Evolutionary conservation across 1,284 basidiomycete species (phyloP).

Genomic region (Omphalotus olearius): DNA sequence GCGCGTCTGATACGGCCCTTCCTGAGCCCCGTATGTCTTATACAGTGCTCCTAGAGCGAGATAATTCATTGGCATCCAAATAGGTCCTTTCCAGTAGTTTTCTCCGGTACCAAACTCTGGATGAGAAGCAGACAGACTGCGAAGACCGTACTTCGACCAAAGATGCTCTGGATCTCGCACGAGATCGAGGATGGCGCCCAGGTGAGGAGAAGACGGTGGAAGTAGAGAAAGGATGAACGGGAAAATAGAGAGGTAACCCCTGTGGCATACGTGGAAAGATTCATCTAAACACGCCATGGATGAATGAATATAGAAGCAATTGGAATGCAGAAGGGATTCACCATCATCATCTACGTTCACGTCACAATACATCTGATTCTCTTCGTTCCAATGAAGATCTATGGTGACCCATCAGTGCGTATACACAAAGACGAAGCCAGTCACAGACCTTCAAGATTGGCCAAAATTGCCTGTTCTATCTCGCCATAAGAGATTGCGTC

Average conservation of each 20-base stretch:
- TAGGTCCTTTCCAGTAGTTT: constrained; percentile 95
- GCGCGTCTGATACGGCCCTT: constrained; percentile 76
- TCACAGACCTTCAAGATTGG: constrained; percentile 81
- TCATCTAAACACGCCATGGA: constrained; percentile 57
- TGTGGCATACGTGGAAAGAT: constrained; percentile 86
- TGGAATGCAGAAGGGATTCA: constrained; percentile 22
- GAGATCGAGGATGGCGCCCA: constrained; percentile 77
- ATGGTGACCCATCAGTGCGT: constrained; percentile 11
- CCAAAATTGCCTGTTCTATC: constrained; percentile 76
- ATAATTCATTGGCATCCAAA: constrained; percentile 98
- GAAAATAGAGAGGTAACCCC: constrained; percentile 91
- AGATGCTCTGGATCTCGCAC: constrained; percentile 78
- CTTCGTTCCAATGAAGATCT: constrained; percentile 94
- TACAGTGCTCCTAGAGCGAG: constrained; percentile 76
- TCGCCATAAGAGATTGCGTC: constrained; percentile 73
- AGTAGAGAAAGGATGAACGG: constrained; percentile 85
- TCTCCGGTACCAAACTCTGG: constrained; percentile 88
- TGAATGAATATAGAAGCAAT: neutral
- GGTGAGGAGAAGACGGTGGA: constrained; percentile 68
- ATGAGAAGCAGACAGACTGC: constrained; percentile 81
- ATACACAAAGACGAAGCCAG: constrained; percentile 1
- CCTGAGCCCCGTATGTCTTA: constrained; percentile 74
- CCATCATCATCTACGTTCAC: constrained; percentile 81
- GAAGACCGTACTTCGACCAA: constrained; percentile 88
- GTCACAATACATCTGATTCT: constrained; percentile 91